Base-by-base conservation (phyloP, 768 basidiomycete species). In the Termitomyces sp. region DNA sequence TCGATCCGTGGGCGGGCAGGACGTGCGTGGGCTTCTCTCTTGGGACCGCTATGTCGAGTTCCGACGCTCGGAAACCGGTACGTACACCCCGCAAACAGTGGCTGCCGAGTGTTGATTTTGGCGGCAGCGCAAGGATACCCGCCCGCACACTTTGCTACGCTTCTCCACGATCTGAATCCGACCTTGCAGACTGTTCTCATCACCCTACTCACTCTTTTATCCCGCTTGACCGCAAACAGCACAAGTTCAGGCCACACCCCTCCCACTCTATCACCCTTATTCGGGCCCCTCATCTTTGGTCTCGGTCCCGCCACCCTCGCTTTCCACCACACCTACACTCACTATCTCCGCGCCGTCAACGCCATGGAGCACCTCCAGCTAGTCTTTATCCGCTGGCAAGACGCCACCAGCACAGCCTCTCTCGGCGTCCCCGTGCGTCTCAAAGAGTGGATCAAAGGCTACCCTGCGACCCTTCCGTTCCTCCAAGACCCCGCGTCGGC, bases 331-430 rank as follows among this genome's bases (percentile, higher is more conserved):
- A 71, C 78, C 2, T 80, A 80, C 62, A 64, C 74, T 8, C 78
- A 77, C 64, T 98, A 93, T 68, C 82, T 96, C 32, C 86, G 89
- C 44, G 80, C 91, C 16, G 86, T 88, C 4, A 84, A 86, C 35
- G 96, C 95, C 1, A 90, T 89, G 63, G 96, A 99, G 67, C 96
- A 99, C 62, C 76, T 99, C 48, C 75, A 98, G n/a, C 81, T 98
- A 12, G 81, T 91, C 0, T 96, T 88, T 69, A 87, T 98, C 56
- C 84, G 95, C 30, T 89, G 85, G 76, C 86, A 92, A 63, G 84
- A 88, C 54, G 67, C 72, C 12, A 75, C 78, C 4, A 82, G 80
- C 55, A 79, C 83, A 4, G 74, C 83, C 3, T 74, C 83, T 8
- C 78, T 86, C 5, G 84, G 86, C 2, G 82, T 94, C 9, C 96